A percentile compares a stretch with the other conserved stretches of the same genome.
phyloP scores from a whole-genome alignment of 257 asterid species.

The Solanum etuberosum region DNA sequence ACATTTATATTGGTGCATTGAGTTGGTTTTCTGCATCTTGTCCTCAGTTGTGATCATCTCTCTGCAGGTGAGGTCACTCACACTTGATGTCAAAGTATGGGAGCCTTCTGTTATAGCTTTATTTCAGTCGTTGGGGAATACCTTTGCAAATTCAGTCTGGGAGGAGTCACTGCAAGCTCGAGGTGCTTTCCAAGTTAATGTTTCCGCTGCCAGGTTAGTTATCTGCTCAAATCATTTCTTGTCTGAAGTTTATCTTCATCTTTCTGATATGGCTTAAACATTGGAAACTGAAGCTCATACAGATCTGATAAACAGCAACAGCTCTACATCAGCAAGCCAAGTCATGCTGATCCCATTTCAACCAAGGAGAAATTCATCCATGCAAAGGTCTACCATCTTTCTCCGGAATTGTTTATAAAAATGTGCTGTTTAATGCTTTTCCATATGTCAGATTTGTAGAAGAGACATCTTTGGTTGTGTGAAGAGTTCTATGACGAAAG shows the following conservation, averaged over 20 bases:
- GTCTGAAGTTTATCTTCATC: not conserved
- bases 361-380: slow-evolving; percentile 90
- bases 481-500: not conserved
- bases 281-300: slow-evolving; percentile 46
- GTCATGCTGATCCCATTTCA: slow-evolving; percentile 63
- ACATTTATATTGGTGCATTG: not conserved
- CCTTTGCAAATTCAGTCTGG: slow-evolving; percentile 87
- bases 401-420: not conserved
- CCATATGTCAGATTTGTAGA: not conserved
- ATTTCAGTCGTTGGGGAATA: slow-evolving; percentile 90
- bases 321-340: slow-evolving; percentile 66
- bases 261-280: slow-evolving; percentile 6
- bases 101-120: slow-evolving; percentile 87
- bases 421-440: not conserved
- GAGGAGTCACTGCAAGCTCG: slow-evolving; percentile 75
- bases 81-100: slow-evolving; percentile 98
- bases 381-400: slow-evolving; percentile 55
- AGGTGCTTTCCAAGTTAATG: slow-evolving; percentile 62
- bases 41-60: slow-evolving; percentile 2
- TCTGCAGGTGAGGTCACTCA: slow-evolving; percentile 87
- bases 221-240: slow-evolving; percentile 2
- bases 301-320: slow-evolving; percentile 57
- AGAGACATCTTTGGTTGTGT: not conserved
- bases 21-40: not conserved
- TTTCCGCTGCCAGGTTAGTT: slow-evolving; percentile 55